Evolutionary conservation across 1,139 yeast genomes (phyloP), one percentile per base, ranked within the genome.

Genomic region (Yamadazyma songkhlaensis): DNA sequence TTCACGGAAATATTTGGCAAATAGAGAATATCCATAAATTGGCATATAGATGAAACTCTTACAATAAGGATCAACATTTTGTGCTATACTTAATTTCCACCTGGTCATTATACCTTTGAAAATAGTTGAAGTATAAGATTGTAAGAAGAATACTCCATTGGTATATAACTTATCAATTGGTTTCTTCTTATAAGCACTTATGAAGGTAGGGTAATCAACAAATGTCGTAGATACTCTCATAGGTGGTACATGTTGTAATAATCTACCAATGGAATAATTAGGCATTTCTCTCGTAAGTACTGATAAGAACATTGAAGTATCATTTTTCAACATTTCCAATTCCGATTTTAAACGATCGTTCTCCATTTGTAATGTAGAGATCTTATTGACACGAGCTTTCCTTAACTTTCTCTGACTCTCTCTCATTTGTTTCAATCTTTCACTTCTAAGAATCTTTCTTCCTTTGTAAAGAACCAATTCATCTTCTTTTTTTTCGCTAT

Each of bases 351-450:
- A 28, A 22, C 28, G 24, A 11, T 36, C 34, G 25, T 32, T 36
- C 29, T 39, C 39, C 3, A 29, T 9, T 24, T 24, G 31, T 10
- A 39, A 15, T 4, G 15, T 10, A 12, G 20, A 20, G 3, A 20
- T 20, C 29, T 39, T 31, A 15, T 26, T 25, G 9, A 11, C 34
- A 26, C 42, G 35, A 15, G 35, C 10, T 21, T 29, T 29, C 22
- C 42, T 36, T 13, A 39, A 20, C 26, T 33, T 36, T 25, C 30
- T 32, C 17, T 39, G 42, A 25, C 42, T 39, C 32, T 39, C 42
- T 36, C 42, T 32, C 42, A 39, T 39, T 30, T 39, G 42, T 12
- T 29, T 36, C 6, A 39, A 29, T 24, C 42, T 29, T 23, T 39
- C 42, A 20, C 32, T 32, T 27, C 42, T 29, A 6, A 32, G 20